Conservation (phyloP, 139 green algal genomes). For the Chlorella sorokiniana region DNA sequence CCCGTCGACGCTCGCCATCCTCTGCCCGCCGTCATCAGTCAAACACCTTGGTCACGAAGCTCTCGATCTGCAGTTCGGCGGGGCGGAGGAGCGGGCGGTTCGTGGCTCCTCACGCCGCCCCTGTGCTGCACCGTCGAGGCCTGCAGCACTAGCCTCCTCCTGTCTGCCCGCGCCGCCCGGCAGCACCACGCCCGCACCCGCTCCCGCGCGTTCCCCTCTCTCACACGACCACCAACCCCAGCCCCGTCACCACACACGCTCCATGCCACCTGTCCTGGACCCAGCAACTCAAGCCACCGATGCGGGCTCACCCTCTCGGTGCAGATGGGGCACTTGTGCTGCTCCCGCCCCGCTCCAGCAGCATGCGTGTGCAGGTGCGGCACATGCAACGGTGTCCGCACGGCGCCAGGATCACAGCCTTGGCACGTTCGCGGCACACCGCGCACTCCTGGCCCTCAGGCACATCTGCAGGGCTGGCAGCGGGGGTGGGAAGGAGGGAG, state of each 20-base stretch:
- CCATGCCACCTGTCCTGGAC: too few species aligned
- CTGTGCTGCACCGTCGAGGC: background rate
- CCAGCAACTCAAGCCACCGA: too few species aligned
- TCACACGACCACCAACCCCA: too few species aligned
- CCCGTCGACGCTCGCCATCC: too few species aligned
- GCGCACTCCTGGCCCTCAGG: background rate
- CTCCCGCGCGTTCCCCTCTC: too few species aligned
- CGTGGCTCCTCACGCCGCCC: background rate
- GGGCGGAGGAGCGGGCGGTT: background rate
- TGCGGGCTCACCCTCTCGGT: background rate
- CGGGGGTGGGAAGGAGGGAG: too few species aligned
- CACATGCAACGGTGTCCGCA: conserved; percentile 12
- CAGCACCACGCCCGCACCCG: too few species aligned
- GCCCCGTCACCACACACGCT: background rate
- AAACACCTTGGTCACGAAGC: background rate
- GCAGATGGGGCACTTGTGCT: conserved; percentile 2
- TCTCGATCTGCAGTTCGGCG: background rate
- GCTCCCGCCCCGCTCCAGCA: background rate
- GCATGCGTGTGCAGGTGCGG: background rate
- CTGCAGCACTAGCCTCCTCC: background rate
- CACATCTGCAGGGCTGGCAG: background rate
- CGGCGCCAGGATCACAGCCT: background rate
- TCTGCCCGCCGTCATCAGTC: background rate
- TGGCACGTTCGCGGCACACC: background rate
- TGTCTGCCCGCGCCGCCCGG: too few species aligned